A percentile compares a stretch with the other conserved stretches of the same genome.
Conservation (phyloP, 1,284 basidiomycete species). For the Coniferiporia sulphurascens region DNA sequence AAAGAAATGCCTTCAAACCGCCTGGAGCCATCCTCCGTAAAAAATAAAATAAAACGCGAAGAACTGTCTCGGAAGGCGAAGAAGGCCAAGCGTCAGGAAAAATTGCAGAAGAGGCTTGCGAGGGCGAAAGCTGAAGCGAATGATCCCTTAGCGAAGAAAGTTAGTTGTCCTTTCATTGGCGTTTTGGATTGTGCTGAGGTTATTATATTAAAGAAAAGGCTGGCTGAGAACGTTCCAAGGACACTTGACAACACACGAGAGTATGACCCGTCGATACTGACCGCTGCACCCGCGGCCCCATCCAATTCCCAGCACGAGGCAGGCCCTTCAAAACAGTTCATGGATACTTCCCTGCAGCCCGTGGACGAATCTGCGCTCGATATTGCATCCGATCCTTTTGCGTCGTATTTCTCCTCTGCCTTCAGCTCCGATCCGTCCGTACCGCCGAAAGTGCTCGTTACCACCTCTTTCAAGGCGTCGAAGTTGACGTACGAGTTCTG, state of each 20-base stretch:
- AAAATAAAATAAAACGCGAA: slow-evolving; percentile 83
- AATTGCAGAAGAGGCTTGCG: slow-evolving; percentile 76
- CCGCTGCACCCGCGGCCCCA: slow-evolving; percentile 49
- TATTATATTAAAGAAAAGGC: slow-evolving; percentile 58
- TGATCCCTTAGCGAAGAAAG: slow-evolving; percentile 70
- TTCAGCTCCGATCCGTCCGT: slow-evolving; percentile 52
- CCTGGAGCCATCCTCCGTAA: slow-evolving; percentile 64
- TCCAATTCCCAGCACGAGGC: slow-evolving; percentile 35
- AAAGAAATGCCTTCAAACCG: slow-evolving; percentile 6
- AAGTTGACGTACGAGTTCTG: slow-evolving; percentile 85
- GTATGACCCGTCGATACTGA: slow-evolving; percentile 82
- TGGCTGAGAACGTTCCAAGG: slow-evolving; percentile 80
- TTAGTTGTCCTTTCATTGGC: slow-evolving; percentile 30
- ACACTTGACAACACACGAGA: slow-evolving; percentile 94
- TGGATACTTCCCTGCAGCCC: slow-evolving; percentile 25
- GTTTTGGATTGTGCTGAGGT: neutral
- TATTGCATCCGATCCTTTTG: slow-evolving; percentile 68
- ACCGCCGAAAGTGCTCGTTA: slow-evolving; percentile 85
- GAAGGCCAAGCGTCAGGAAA: slow-evolving; percentile 76
- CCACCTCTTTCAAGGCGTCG: slow-evolving; percentile 84
- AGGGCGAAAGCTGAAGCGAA: slow-evolving; percentile 66
- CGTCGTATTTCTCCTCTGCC: slow-evolving; percentile 58
- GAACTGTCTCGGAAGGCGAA: slow-evolving; percentile 72
- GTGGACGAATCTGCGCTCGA: slow-evolving; percentile 61
- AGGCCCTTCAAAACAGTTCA: slow-evolving; percentile 20